phyloP scores from a whole-genome alignment of 2,329 filamentous ascomycete genomes.

The Penicillium psychrosexuale region DNA sequence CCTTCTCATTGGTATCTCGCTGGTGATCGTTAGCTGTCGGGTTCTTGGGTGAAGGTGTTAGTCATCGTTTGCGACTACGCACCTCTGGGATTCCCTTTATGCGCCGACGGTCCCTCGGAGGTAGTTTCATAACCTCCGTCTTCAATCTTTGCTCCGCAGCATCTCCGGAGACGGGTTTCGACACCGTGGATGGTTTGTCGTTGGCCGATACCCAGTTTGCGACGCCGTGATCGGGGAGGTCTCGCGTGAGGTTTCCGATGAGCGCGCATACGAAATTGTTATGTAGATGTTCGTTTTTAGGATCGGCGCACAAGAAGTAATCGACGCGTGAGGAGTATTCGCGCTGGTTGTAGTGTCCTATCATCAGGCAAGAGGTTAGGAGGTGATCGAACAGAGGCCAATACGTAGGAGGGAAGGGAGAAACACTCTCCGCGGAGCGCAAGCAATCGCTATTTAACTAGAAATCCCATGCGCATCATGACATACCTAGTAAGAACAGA shows the following conservation, averaged over 20 bases:
- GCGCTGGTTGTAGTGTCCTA: conserved; percentile 59
- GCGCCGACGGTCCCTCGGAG: conserved; percentile 57
- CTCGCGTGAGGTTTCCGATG: conserved; percentile 57
- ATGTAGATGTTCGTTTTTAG: conserved; percentile 57
- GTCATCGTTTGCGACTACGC: conserved; percentile 16
- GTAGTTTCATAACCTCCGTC: conserved; percentile 62
- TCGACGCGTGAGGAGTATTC: conserved; percentile 58
- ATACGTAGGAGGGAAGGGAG: conserved; percentile 3
- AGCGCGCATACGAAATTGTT: conserved; percentile 61
- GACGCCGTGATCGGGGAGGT: conserved; percentile 60
- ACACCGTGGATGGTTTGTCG: conserved; percentile 49
- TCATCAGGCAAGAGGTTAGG: conserved; percentile 14
- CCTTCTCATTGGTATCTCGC: conserved; percentile 36
- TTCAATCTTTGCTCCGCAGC: conserved; percentile 62
- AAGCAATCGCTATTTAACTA: neutral
- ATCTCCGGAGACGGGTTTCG: conserved; percentile 55
- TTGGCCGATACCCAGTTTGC: conserved; percentile 64
- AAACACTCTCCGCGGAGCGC: neutral
- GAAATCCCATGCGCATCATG: conserved; percentile 1
- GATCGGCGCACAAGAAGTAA: conserved; percentile 53
- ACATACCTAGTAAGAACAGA: conserved; percentile 56
- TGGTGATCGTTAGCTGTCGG: conserved; percentile 14
- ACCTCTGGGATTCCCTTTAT: conserved; percentile 55
- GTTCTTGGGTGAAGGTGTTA: neutral
- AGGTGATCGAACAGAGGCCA: conserved; percentile 16